A percentile compares a stretch with the other conserved stretches of the same genome.
These are phyloP conservation scores for Lolium multiflorum DNA, from an alignment of 176 grass and related monocot species.

Conservation along the genomic window DNA sequence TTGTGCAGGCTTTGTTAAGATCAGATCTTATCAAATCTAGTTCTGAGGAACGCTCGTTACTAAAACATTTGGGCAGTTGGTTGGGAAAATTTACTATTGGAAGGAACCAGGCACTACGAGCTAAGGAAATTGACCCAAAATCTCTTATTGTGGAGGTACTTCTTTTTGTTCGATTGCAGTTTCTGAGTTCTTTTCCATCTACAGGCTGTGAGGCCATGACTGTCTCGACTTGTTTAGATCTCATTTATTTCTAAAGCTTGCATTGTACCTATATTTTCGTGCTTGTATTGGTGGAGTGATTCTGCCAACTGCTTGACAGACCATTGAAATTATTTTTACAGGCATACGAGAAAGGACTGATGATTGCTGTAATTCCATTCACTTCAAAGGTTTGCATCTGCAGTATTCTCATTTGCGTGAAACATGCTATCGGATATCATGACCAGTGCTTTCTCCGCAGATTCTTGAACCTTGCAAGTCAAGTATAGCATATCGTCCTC, in stretches of 20 bases:
- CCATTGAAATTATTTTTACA: constrained; percentile 49
- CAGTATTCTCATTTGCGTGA: constrained; percentile 22
- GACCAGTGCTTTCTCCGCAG: constrained; percentile 48
- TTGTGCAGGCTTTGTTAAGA: constrained; percentile 71
- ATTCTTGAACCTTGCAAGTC: constrained; percentile 86
- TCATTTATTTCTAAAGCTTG: constrained; percentile 26
- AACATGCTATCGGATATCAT: neutral
- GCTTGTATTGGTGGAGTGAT: constrained; percentile 2
- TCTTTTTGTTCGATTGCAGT: neutral
- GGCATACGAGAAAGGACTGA: constrained; percentile 86
- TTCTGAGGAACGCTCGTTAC: constrained; percentile 84
- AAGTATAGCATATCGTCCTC: constrained; percentile 86
- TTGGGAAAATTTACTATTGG: constrained; percentile 90
- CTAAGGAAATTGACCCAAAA: constrained; percentile 94
- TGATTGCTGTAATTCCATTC: constrained; percentile 94
- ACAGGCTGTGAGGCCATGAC: neutral
- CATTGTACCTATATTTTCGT: neutral
- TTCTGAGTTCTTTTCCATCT: constrained; percentile 10
- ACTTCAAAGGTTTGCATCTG: constrained; percentile 79
- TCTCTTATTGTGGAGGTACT: constrained; percentile 78
- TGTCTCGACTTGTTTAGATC: neutral
- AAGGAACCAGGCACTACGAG: constrained; percentile 75
- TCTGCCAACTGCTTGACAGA: constrained; percentile 14
- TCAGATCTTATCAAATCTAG: constrained; percentile 94
- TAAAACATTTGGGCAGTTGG: constrained; percentile 93